Evolutionary conservation across 2,329 filamentous ascomycete species (phyloP), one percentile per base, ranked within the genome.

Genomic region (Byssothecium circinans): DNA sequence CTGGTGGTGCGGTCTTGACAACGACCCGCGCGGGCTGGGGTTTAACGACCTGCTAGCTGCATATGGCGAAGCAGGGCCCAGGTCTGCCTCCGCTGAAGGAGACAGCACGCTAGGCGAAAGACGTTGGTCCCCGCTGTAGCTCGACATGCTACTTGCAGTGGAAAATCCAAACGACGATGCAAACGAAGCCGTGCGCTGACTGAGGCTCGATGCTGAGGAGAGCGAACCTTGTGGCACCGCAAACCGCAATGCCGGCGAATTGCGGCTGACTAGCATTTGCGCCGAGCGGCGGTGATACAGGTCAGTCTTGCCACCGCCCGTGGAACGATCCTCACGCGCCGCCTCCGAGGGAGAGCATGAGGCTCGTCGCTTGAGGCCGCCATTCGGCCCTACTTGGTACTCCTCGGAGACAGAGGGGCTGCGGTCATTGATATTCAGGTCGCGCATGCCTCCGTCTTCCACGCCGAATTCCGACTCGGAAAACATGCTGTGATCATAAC

Each of bases 171-270:
- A 74, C 7, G 81, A 82, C 7, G 84, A 87, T 11, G 82, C 80
- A 59, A 85, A 80, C 1, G 84, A 87, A 22, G 79, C 80, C 37
- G 79, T 83, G 53, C 82, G 79, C 50, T 81, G 77, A 39, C 80
- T 80, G 22, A 78, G 73, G 5, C 83, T 87, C n/a, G 83, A 83
- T 8, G 78, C 76, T n/a, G 85, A 85, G 5, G 85, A 87, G 19
- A 86, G 67, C 18, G 84, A 86, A 38, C 82, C 81, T 58, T 83
- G 79, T 48, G 76, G 79, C 20, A 77, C 74, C 49, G 80, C 78
- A 62, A 81, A 82, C 35, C 77, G 75, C 22, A 77, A 76, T 38
- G 75, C 74, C 32, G 81, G 76, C 14, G 81, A 80, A 29, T 80
- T 77, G 36, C 76, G 77, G 50, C 77, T 79, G 50, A 78, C 77